Evolutionary conservation across 208 protist genomes (phyloP).

Genomic region (Trypanosomatidae sp.): DNA sequence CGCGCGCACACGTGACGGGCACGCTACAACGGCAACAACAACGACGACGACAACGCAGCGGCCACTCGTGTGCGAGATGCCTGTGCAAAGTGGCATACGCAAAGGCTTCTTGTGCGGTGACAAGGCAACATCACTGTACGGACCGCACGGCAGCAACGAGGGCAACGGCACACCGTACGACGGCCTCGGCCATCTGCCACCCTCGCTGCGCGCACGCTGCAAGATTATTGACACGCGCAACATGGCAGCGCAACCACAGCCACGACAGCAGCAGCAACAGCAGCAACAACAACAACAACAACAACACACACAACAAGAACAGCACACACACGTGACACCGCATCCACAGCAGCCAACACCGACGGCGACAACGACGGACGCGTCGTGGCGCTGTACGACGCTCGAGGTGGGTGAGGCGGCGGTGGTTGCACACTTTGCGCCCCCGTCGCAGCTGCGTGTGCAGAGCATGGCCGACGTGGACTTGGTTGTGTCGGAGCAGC

Average conservation of each 20-base stretch:
- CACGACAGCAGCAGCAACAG: neutral
- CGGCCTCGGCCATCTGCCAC: constrained; percentile 55
- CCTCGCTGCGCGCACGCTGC: constrained; percentile 52
- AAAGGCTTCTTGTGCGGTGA: constrained; percentile 49
- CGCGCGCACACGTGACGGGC: neutral
- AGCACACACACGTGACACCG: neutral
- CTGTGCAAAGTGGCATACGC: constrained; percentile 24
- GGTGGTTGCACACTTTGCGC: no score
- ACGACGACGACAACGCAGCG: constrained; percentile 1
- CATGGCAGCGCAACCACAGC: neutral
- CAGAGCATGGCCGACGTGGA: no score
- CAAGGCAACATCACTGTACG: constrained; percentile 28
- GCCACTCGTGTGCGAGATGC: constrained; percentile 47
- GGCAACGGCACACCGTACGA: constrained; percentile 33
- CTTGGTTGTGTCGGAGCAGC: no score
- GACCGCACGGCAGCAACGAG: constrained; percentile 31
- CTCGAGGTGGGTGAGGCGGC: no score
- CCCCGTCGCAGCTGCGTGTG: no score
- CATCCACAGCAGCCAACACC: no score
- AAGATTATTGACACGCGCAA: constrained; percentile 56
- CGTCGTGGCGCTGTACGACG: no score
- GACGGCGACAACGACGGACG: no score
- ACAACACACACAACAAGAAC: neutral
- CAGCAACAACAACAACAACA: neutral
- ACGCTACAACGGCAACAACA: neutral